Evolutionary conservation across 306 rosid species (phyloP).

Genomic region (Fragaria vesca): DNA sequence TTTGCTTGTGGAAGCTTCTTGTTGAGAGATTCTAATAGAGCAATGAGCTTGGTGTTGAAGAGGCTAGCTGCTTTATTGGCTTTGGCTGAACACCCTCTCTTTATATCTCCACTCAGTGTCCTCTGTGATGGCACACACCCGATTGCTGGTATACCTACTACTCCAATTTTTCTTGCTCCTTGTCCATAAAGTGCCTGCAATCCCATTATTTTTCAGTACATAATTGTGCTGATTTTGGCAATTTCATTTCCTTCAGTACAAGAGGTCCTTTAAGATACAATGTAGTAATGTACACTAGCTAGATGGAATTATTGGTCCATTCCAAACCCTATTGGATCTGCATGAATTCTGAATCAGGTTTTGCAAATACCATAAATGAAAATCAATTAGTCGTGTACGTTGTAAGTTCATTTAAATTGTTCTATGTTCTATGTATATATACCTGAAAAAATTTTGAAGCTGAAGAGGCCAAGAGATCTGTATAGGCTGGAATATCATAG

Average conservation of each 20-base stretch:
- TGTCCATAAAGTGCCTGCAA: slow-evolving; percentile 52
- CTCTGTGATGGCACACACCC: slow-evolving; percentile 78
- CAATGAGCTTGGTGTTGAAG: slow-evolving; percentile 60
- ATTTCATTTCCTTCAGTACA: neutral
- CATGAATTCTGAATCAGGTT: neutral
- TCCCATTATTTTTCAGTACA: neutral
- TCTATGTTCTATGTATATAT: neutral
- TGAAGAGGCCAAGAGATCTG: slow-evolving; percentile 49
- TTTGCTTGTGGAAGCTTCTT: slow-evolving; percentile 39
- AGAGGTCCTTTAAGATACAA: neutral
- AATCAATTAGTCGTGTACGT: no score
- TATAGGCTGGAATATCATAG: slow-evolving; percentile 49
- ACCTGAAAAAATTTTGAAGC: slow-evolving; percentile 59
- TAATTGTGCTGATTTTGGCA: neutral
- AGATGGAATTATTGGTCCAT: neutral
- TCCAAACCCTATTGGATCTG: neutral
- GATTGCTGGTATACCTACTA: slow-evolving; percentile 42
- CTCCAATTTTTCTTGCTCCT: slow-evolving; percentile 72
- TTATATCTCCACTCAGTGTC: slow-evolving; percentile 46
- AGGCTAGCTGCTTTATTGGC: slow-evolving; percentile 53
- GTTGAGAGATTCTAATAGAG: slow-evolving; percentile 30
- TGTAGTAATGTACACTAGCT: neutral
- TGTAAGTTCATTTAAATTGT: no score
- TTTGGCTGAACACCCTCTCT: slow-evolving; percentile 40
- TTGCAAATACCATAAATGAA: neutral